Evolutionary conservation across 1,284 basidiomycete genomes (phyloP).

Genomic region (Ustilago curta): DNA sequence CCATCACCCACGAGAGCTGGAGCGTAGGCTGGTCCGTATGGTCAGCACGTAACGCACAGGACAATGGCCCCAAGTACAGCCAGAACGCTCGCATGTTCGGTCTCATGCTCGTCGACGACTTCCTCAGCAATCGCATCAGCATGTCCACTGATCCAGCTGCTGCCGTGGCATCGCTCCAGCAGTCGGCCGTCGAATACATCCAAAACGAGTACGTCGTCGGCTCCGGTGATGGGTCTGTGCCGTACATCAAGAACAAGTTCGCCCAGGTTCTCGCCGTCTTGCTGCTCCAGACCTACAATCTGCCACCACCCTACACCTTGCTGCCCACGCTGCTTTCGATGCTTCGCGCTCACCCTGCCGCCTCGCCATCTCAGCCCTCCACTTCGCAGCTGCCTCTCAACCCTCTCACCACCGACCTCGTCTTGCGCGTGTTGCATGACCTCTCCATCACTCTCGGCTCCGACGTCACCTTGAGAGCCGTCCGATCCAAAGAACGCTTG

Average conservation of each 20-base stretch:
- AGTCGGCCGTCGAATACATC: conserved; percentile 62
- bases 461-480: conserved; percentile 64
- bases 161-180: conserved; percentile 63
- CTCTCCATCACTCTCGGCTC: conserved; percentile 67
- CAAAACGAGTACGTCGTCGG: conserved; percentile 64
- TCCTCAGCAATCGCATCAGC: conserved; percentile 77
- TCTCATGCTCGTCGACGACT: conserved; percentile 84
- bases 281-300: conserved; percentile 90
- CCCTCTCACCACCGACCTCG: conserved; percentile 83
- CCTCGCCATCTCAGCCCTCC: conserved; percentile 74
- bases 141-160: conserved; percentile 48
- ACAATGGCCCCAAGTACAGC: conserved; percentile 76
- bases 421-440: conserved; percentile 66
- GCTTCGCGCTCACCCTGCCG: conserved; percentile 71
- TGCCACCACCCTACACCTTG: conserved; percentile 81
- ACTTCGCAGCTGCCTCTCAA: conserved; percentile 80
- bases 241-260: conserved; percentile 90
- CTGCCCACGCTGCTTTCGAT: conserved; percentile 72
- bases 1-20: conserved; percentile 82
- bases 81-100: conserved; percentile 85
- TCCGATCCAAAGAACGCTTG: conserved; percentile 63
- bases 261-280: conserved; percentile 95
- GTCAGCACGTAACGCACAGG: conserved; percentile 71
- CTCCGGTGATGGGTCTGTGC: conserved; percentile 55
- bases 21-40: conserved; percentile 70